Percentiles rank a stretch among this genome's conserved stretches.
phyloP scores from a whole-genome alignment of 2,329 filamentous ascomycete species.

The Trichoderma guizhouense region DNA sequence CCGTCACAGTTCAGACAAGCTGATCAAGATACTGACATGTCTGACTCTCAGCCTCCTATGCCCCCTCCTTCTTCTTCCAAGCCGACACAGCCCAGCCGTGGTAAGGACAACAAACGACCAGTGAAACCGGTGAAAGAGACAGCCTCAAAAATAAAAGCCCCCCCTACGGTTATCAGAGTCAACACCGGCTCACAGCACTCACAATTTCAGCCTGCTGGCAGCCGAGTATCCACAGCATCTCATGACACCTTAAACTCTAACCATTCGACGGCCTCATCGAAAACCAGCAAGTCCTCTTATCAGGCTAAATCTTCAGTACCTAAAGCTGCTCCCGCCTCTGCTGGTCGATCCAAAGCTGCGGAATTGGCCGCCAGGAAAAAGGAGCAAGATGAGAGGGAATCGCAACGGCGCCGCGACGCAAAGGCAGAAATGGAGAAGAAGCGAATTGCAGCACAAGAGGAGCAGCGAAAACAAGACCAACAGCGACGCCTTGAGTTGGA shows the following conservation, averaged over 20 bases:
- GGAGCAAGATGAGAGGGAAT: conserved; percentile 79
- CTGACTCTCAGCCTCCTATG: conserved; percentile 51
- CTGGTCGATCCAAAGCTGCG: conserved; percentile 66
- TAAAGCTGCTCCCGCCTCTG: conserved; percentile 56
- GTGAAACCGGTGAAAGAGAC: conserved; percentile 61
- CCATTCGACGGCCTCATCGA: conserved; percentile 44
- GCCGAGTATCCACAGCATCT: conserved; percentile 53
- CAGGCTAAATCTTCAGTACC: conserved; percentile 54
- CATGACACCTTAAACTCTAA: conserved; percentile 43
- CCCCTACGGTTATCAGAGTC: conserved; percentile 67
- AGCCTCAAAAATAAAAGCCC: conserved; percentile 58
- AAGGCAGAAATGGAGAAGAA: conserved; percentile 81
- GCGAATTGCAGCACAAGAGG: conserved; percentile 62
- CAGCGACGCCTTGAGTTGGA: conserved; percentile 60
- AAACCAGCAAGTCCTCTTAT: conserved; percentile 64
- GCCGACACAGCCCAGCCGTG: conserved; percentile 46
- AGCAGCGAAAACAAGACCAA: conserved; percentile 59
- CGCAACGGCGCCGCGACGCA: conserved; percentile 73
- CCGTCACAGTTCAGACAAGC: conserved; percentile 28
- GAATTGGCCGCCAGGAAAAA: conserved; percentile 77
- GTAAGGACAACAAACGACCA: conserved; percentile 56
- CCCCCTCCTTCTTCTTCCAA: conserved; percentile 60
- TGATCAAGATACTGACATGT: conserved; percentile 53
- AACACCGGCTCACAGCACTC: conserved; percentile 62
- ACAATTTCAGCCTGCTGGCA: conserved; percentile 52